A percentile compares a stretch with the other conserved stretches of the same genome.
Conservation (phyloP, 2,329 filamentous ascomycete genomes). For the Curvularia lunata region DNA sequence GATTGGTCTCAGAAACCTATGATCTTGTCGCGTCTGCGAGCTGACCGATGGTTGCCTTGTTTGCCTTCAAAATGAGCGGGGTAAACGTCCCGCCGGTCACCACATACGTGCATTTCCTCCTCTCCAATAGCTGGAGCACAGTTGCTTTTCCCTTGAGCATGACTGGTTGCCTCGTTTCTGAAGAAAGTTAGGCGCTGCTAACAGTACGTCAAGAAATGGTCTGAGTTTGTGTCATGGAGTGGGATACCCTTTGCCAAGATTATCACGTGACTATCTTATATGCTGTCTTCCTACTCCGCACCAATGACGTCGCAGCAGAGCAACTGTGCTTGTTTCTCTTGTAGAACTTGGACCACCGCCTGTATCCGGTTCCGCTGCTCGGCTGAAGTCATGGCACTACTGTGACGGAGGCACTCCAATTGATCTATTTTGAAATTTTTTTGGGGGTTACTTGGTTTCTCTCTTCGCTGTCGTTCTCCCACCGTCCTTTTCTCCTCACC, state of each 20-base stretch:
- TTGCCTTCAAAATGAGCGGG: neutral
- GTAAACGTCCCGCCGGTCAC: neutral
- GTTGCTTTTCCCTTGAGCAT: neutral
- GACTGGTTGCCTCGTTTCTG: neutral
- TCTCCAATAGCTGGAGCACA: neutral
- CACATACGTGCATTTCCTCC: neutral
- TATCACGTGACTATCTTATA: neutral
- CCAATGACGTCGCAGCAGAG: neutral
- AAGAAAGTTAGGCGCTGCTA: neutral
- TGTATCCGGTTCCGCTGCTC: neutral
- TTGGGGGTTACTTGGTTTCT: neutral
- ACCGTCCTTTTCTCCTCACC: neutral
- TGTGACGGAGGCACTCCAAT: neutral
- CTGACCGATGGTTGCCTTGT: neutral
- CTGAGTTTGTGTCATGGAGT: neutral
- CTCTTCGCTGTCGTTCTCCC: neutral
- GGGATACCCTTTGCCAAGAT: neutral
- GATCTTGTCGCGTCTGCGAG: neutral
- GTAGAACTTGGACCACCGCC: neutral
- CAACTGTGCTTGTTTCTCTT: neutral
- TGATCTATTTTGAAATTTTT: neutral
- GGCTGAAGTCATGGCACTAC: neutral
- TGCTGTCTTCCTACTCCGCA: neutral
- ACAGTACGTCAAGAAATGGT: neutral
- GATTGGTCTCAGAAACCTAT: neutral